Evolutionary conservation across 768 basidiomycete genomes (phyloP), one percentile per base, ranked within the genome.

Genomic region (Boletus rubescentipes): DNA sequence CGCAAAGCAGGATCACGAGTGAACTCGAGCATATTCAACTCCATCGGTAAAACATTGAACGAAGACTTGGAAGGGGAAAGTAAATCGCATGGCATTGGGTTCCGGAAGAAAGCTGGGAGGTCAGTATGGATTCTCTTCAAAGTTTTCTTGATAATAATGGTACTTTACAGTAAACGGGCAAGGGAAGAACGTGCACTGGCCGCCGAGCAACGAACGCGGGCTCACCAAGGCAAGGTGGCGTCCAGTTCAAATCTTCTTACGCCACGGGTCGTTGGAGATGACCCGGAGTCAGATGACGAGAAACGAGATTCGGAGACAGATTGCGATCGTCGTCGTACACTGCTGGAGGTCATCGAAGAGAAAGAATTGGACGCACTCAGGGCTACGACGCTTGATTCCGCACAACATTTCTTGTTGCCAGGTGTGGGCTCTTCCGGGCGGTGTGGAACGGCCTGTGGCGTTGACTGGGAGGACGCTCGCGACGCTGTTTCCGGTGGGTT

Each of bases 131-230:
- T 34, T 52, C 14, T 34, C n/a, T 36, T 49, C 32, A 6, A 29
- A 2, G 6, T 32, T 12, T 18, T 38, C 29, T 46, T 7, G 8
- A 42, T 47, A 31, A 5, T 54, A n/a, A 60, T 40, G 36, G 9
- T 37, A 14, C 10, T 40, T 11, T 48, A 36, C 63, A 93, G 91
- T 66, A 90, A 90, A 66, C 79, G 86, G 31, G 91, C 89, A 14
- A 74, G 90, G 54, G 89, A 90, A 59, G 88, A 90, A 65, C 79
- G 90, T 51, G 90, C 89, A 2, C 59, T 83, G 34, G 91, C 90
- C n/a, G 82, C 80, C 8, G 88, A 93, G 69, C 75, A 73, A 20
- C 78, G 91, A 32, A 47, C 89, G 12, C 70, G 69, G 45, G 74
- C 76, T 9, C 62, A 84, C 42, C 76, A 79, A 66, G 66, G 65